Percentiles rank a stretch among this genome's conserved stretches.
These are phyloP conservation scores for Lyophyllum decastes DNA, from an alignment of 768 basidiomycete genomes.

Conservation along the genomic window DNA sequence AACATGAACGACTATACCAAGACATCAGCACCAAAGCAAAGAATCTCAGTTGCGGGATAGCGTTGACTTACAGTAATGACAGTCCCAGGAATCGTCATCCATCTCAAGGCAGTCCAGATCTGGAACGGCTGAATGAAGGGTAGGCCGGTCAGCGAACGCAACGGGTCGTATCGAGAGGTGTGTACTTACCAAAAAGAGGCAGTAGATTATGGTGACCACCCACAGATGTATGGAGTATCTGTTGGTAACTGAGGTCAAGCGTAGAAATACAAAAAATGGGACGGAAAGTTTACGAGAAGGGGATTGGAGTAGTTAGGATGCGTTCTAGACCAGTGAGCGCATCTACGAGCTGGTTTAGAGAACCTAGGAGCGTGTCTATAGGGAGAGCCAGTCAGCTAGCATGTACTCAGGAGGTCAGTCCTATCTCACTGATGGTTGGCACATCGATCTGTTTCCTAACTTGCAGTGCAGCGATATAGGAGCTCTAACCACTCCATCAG, in stretches of 20 bases:
- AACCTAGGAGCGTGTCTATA: slow-evolving; percentile 45
- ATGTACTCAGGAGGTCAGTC: slow-evolving; percentile 1
- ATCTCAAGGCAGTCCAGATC: slow-evolving; percentile 52
- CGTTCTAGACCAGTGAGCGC: slow-evolving; percentile 70
- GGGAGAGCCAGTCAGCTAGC: neutral
- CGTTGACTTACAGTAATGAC: slow-evolving; percentile 42
- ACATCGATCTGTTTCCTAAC: slow-evolving; percentile 55
- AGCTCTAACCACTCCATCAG: slow-evolving; percentile 44
- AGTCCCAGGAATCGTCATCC: slow-evolving; percentile 68
- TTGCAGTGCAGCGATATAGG: slow-evolving; percentile 65
- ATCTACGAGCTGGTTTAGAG: slow-evolving; percentile 61
- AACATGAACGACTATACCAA: slow-evolving; percentile 60
- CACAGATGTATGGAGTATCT: slow-evolving; percentile 73
- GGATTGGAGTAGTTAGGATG: slow-evolving; percentile 75
- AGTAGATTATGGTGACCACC: slow-evolving; percentile 63
- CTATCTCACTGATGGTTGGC: slow-evolving; percentile 57
- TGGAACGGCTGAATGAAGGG: slow-evolving; percentile 56
- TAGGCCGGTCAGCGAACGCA: neutral
- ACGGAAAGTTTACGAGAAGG: slow-evolving; percentile 56
- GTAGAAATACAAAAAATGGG: neutral
- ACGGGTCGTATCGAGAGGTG: neutral
- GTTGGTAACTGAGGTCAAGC: neutral
- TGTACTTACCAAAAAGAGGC: slow-evolving; percentile 52
- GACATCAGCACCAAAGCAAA: neutral
- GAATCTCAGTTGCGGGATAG: slow-evolving; percentile 15